Percentiles rank a stretch among this genome's conserved stretches.
Evolutionary conservation across 768 basidiomycete genomes (phyloP).

Genomic region (Hygrophoropsis aurantiaca): DNA sequence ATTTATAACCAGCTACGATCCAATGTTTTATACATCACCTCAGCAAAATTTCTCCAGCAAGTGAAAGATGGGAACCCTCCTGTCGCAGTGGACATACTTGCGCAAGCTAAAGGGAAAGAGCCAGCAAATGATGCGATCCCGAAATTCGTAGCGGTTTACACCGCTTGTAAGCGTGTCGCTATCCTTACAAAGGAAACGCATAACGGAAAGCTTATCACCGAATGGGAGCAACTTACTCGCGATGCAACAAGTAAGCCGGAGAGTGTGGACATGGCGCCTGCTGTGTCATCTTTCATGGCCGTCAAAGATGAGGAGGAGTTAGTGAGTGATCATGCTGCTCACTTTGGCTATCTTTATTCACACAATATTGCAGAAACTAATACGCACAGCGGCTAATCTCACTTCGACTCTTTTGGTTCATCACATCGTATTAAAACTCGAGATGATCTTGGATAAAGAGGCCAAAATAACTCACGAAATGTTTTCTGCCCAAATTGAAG

Average conservation of each 20-base stretch:
- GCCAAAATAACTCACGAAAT: slow-evolving; percentile 88
- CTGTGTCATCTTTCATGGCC: slow-evolving; percentile 77
- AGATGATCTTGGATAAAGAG: slow-evolving; percentile 89
- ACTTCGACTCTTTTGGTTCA: slow-evolving; percentile 85
- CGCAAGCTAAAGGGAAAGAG: slow-evolving; percentile 81
- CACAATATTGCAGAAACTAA: slow-evolving; percentile 59
- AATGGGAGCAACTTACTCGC: slow-evolving; percentile 74
- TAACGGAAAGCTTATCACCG: slow-evolving; percentile 80
- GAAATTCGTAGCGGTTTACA: slow-evolving; percentile 63
- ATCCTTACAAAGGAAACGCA: slow-evolving; percentile 80
- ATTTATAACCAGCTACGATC: slow-evolving; percentile 6
- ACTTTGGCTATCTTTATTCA: slow-evolving; percentile 5
- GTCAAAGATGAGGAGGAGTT: slow-evolving; percentile 92
- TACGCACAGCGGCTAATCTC: slow-evolving; percentile 70
- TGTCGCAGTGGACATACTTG: slow-evolving; percentile 73
- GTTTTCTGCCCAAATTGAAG: slow-evolving; percentile 84
- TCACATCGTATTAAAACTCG: slow-evolving; percentile 85
- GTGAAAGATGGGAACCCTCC: slow-evolving; percentile 55
- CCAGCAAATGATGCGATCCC: slow-evolving; percentile 70
- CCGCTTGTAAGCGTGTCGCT: slow-evolving; percentile 66
- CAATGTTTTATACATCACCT: slow-evolving; percentile 11
- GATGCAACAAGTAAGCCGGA: slow-evolving; percentile 64
- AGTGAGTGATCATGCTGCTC: slow-evolving; percentile 44
- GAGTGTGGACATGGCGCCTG: slow-evolving; percentile 72
- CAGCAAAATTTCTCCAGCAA: slow-evolving; percentile 86